Conservation (phyloP, 129 eudicot genomes). For the Glebionis coronaria region DNA sequence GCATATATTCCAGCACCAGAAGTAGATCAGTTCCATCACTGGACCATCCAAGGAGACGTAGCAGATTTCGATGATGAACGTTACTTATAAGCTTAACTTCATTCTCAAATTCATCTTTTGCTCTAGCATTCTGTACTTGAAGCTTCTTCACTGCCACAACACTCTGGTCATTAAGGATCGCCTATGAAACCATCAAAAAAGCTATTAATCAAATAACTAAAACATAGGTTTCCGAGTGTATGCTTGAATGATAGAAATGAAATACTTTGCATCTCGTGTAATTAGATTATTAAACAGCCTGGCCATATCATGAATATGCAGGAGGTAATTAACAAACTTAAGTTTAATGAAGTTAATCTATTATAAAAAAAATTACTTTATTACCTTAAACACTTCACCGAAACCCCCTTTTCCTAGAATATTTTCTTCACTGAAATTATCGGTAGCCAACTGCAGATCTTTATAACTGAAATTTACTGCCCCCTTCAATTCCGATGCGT, state of each 20-base stretch:
- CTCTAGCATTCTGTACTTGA: slow-evolving; percentile 28
- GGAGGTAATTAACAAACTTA: too few species aligned
- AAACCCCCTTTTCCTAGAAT: slow-evolving; percentile 76
- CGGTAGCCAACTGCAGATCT: slow-evolving; percentile 54
- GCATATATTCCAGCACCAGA: slow-evolving; percentile 69
- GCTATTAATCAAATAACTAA: neutral
- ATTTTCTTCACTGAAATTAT: slow-evolving; percentile 47
- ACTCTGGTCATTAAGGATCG: slow-evolving; percentile 41
- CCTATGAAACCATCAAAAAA: slow-evolving; percentile 30
- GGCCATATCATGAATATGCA: too few species aligned
- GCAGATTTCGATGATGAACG: slow-evolving; percentile 71
- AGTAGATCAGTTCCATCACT: slow-evolving; percentile 52
- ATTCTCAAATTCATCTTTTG: slow-evolving; percentile 50
- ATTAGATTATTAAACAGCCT: too few species aligned
- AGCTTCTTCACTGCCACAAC: slow-evolving; percentile 64
- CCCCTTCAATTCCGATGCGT: slow-evolving; percentile 49
- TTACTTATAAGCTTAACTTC: slow-evolving; percentile 69
- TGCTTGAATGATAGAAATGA: neutral
- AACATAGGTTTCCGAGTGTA: neutral
- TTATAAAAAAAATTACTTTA: neutral
- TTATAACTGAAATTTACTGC: slow-evolving; percentile 50
- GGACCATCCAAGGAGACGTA: slow-evolving; percentile 71
- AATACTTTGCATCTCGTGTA: too few species aligned
- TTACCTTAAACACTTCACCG: slow-evolving; percentile 80
- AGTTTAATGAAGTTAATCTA: too few species aligned